Conservation (phyloP, 768 basidiomycete genomes). For the Kwoniella heveanensis region DNA sequence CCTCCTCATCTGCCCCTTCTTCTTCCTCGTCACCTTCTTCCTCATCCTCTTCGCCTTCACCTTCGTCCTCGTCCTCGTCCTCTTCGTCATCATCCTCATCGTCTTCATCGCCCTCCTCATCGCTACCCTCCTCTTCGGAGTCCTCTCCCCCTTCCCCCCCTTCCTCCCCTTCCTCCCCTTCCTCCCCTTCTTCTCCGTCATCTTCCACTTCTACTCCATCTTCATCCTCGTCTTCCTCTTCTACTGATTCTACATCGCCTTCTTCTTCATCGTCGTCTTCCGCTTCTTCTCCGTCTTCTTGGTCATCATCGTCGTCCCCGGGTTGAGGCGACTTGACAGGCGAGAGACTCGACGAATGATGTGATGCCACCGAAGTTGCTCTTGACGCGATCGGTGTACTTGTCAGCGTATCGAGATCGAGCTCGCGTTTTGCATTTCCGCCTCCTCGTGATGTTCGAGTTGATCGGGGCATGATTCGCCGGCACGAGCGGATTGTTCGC, state of each 20-base stretch:
- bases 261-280: background rate
- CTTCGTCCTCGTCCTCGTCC: conserved; percentile 13
- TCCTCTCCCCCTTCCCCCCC: conserved; percentile 26
- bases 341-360: background rate
- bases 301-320: background rate
- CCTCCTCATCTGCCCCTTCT: conserved; percentile 23
- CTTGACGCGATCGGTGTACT: background rate
- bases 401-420: background rate
- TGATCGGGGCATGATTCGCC: conserved; percentile 1
- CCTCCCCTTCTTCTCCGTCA: conserved; percentile 18
- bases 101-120: conserved; percentile 31
- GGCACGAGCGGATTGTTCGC: background rate
- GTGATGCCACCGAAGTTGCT: background rate
- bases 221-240: background rate
- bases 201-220: conserved; percentile 26
- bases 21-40: conserved; percentile 5
- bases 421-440: background rate
- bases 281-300: background rate
- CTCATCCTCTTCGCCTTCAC: conserved; percentile 7
- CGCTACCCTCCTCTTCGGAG: conserved; percentile 29
- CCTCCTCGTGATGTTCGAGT: background rate
- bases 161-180: conserved; percentile 13
- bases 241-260: background rate
- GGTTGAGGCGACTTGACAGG: background rate
- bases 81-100: conserved; percentile 19